phyloP scores from a whole-genome alignment of 139 green algal genomes.

The Gonium pectorale region DNA sequence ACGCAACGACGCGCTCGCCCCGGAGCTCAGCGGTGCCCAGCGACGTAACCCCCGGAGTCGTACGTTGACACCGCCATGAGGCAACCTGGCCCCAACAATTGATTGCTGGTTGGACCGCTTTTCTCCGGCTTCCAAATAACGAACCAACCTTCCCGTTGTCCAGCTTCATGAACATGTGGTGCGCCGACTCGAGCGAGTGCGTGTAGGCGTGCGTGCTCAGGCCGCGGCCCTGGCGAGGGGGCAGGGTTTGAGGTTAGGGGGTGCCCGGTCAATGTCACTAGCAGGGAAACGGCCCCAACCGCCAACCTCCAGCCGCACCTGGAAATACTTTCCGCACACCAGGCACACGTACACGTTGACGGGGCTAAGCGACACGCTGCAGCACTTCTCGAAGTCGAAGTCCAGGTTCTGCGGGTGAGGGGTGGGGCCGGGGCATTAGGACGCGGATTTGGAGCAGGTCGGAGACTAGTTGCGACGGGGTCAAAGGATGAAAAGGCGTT shows the following conservation, averaged over 20 bases:
- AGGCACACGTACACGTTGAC: slow-evolving; percentile 99
- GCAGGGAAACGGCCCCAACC: not conserved
- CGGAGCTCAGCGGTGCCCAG: too few species aligned
- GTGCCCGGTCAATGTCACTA: too few species aligned
- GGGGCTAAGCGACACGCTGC: slow-evolving; percentile 89
- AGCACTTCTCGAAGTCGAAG: slow-evolving; percentile 99
- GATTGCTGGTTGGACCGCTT: too few species aligned
- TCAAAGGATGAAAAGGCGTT: too few species aligned
- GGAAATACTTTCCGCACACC: slow-evolving; percentile 99
- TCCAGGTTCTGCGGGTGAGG: slow-evolving; percentile 85
- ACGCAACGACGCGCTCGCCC: too few species aligned
- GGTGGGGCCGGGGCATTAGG: too few species aligned
- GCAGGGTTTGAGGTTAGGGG: not conserved
- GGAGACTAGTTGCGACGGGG: too few species aligned
- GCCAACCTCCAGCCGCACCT: slow-evolving; percentile 59
- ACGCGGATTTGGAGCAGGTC: too few species aligned
- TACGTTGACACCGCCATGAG: too few species aligned
- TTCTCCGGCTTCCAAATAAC: too few species aligned
- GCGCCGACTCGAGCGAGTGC: slow-evolving; percentile 89
- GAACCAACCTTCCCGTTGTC: slow-evolving; percentile 87
- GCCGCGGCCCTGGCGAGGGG: slow-evolving; percentile 80
- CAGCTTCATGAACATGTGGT: slow-evolving; percentile 99
- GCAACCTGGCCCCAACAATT: too few species aligned
- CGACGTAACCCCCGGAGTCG: not conserved
- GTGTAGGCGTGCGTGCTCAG: slow-evolving; percentile 93